A percentile compares a stretch with the other conserved stretches of the same genome.
Conservation (phyloP, 306 rosid genomes). For the Mucuna pruriens region DNA sequence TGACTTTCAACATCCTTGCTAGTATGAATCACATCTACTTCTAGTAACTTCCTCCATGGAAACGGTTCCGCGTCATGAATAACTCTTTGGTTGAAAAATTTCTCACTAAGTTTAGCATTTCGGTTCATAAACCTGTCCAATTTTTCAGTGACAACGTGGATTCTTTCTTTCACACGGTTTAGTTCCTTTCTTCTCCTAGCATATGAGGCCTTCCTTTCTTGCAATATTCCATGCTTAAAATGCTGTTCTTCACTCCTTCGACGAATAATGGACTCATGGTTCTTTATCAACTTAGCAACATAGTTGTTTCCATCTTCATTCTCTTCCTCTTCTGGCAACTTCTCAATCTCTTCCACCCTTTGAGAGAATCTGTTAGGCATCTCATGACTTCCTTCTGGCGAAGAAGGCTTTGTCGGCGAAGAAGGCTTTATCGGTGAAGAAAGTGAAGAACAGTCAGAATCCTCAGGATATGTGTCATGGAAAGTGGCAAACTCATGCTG, state of each 20-base stretch:
- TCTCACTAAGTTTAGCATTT: constrained; percentile 43
- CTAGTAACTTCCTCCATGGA: constrained; percentile 9
- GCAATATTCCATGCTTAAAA: constrained; percentile 43
- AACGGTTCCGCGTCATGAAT: constrained; percentile 28
- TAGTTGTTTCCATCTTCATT: constrained; percentile 46
- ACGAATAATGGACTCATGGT: constrained; percentile 66
- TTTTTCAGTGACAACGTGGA: constrained; percentile 48
- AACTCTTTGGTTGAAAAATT: constrained; percentile 15
- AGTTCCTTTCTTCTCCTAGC: constrained; percentile 48
- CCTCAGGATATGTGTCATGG: constrained; percentile 39
- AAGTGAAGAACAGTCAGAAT: constrained; percentile 30
- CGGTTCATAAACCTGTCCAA: constrained; percentile 50
- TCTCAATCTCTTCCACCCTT: constrained; percentile 30
- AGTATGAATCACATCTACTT: background rate
- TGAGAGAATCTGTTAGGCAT: constrained; percentile 4
- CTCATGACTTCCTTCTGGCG: constrained; percentile 36
- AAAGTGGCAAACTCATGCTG: constrained; percentile 51
- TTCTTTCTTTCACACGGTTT: constrained; percentile 43
- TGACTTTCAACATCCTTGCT: constrained; percentile 32
- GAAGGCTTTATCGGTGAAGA: constrained; percentile 41
- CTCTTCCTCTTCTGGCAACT: constrained; percentile 33
- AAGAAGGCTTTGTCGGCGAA: constrained; percentile 39
- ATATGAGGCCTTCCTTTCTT: constrained; percentile 43
- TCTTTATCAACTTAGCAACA: constrained; percentile 75
- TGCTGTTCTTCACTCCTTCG: constrained; percentile 64